Evolutionary conservation across 169 alveolate species (phyloP).

Genomic region (Eimeria maxima): DNA sequence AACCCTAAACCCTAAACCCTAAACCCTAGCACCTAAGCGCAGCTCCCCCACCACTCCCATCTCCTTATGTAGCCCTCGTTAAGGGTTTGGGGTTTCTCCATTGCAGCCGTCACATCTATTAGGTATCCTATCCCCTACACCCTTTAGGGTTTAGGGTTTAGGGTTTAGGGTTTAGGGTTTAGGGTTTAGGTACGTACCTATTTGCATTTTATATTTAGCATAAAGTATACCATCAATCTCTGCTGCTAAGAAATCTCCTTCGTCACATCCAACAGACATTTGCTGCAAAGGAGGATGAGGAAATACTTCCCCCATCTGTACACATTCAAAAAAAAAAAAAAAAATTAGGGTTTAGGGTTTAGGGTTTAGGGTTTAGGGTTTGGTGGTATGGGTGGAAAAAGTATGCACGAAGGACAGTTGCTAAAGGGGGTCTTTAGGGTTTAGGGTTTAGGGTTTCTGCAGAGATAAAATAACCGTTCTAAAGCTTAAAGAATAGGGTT

Average conservation of each 20-base stretch:
- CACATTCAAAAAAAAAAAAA: too few species aligned
- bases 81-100: constrained; percentile 11
- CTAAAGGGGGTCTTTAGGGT: background rate
- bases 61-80: too few species aligned
- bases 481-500: too few species aligned
- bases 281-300: constrained; percentile 4
- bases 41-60: background rate
- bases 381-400: background rate
- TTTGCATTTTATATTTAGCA: constrained; percentile 10
- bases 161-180: constrained; percentile 59
- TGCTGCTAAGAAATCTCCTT: constrained; percentile 9
- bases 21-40: constrained; percentile 4
- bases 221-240: constrained; percentile 34
- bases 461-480: too few species aligned
- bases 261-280: background rate
- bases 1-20: constrained; percentile 13
- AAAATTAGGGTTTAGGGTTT: constrained; percentile 22
- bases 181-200: background rate
- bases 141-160: constrained; percentile 7
- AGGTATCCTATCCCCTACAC: background rate
- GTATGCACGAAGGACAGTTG: background rate
- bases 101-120: background rate
- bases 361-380: constrained; percentile 27
- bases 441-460: constrained; percentile 22
- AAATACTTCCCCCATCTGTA: background rate